Conservation (phyloP, 352 stramenopile species). For the Phytophthora sansomeana region DNA sequence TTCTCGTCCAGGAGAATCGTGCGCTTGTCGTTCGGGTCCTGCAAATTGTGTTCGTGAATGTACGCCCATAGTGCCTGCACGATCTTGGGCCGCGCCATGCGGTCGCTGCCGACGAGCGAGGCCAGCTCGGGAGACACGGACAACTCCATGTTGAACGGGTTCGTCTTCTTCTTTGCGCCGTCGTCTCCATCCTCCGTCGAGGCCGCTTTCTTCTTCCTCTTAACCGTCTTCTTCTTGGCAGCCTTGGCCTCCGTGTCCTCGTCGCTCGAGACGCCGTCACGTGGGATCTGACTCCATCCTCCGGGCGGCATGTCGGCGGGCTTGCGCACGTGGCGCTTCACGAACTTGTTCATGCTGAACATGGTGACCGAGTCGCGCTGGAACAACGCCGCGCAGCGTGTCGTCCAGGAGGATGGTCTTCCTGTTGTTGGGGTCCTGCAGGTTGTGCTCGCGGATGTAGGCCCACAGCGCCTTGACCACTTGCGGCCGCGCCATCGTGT, state of each 20-base stretch:
- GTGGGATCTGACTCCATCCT: slow-evolving; percentile 79
- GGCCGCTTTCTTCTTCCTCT: slow-evolving; percentile 69
- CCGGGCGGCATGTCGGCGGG: slow-evolving; percentile 65
- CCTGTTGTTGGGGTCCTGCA: slow-evolving; percentile 96
- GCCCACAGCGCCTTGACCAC: slow-evolving; percentile 97
- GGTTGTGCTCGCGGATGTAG: slow-evolving; percentile 95
- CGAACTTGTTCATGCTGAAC: slow-evolving; percentile 91
- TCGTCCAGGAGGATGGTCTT: slow-evolving; percentile 93
- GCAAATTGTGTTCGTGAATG: slow-evolving; percentile 94
- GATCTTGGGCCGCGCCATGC: slow-evolving; percentile 91
- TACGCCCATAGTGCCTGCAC: slow-evolving; percentile 97
- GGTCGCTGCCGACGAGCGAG: slow-evolving; percentile 79
- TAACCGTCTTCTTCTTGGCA: slow-evolving; percentile 66
- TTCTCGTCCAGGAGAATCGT: slow-evolving; percentile 93
- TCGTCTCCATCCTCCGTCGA: slow-evolving; percentile 49
- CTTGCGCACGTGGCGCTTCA: slow-evolving; percentile 88
- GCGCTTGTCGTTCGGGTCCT: slow-evolving; percentile 95
- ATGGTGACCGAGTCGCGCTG: slow-evolving; percentile 88
- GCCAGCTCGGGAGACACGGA: slow-evolving; percentile 80
- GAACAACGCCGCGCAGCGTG: slow-evolving; percentile 79
- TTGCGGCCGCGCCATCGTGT: slow-evolving; percentile 90
- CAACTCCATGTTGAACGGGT: slow-evolving; percentile 82
- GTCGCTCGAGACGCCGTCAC: slow-evolving; percentile 84
- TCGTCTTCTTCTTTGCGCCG: slow-evolving; percentile 65
- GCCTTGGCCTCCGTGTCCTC: slow-evolving; percentile 72